These are phyloP conservation scores for Podochytrium sp. DNA, from an alignment of 192 early-diverging fungal species.

Conservation along the genomic window DNA sequence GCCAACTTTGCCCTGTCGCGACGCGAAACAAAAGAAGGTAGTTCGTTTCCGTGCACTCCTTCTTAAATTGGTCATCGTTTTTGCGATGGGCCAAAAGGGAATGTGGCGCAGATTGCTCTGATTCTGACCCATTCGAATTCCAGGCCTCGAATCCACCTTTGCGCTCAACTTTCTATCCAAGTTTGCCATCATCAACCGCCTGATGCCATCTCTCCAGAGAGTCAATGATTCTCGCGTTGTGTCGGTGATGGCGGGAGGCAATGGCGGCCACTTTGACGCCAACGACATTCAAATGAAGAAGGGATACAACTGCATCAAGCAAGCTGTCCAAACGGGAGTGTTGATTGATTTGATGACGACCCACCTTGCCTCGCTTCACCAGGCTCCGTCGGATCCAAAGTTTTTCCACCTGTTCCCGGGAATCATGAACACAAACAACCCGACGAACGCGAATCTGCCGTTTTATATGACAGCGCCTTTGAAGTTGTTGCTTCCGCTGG, in stretches of 20 bases:
- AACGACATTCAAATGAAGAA: slow-evolving; percentile 25
- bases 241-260: slow-evolving; percentile 16
- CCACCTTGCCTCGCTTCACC: slow-evolving; percentile 14
- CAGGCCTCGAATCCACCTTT: slow-evolving; percentile 27
- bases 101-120: neutral
- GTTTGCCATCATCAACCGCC: slow-evolving; percentile 7
- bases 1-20: slow-evolving; percentile 22
- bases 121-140: neutral
- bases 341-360: slow-evolving; percentile 26
- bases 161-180: slow-evolving; percentile 34
- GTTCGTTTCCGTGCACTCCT: neutral
- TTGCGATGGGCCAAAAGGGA: neutral
- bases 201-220: neutral
- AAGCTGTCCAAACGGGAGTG: slow-evolving; percentile 6
- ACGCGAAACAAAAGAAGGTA: neutral
- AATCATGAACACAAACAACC: slow-evolving; percentile 33
- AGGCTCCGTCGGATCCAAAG: neutral
- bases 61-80: neutral
- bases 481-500: slow-evolving; percentile 21
- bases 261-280: slow-evolving; percentile 8
- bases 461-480: neutral
- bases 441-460: slow-evolving; percentile 21
- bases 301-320: slow-evolving; percentile 18
- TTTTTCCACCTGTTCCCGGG: slow-evolving; percentile 38
- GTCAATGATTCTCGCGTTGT: neutral